Evolutionary conservation across 2,329 filamentous ascomycete species (phyloP).

Genomic region (Fusarium tricinctum): DNA sequence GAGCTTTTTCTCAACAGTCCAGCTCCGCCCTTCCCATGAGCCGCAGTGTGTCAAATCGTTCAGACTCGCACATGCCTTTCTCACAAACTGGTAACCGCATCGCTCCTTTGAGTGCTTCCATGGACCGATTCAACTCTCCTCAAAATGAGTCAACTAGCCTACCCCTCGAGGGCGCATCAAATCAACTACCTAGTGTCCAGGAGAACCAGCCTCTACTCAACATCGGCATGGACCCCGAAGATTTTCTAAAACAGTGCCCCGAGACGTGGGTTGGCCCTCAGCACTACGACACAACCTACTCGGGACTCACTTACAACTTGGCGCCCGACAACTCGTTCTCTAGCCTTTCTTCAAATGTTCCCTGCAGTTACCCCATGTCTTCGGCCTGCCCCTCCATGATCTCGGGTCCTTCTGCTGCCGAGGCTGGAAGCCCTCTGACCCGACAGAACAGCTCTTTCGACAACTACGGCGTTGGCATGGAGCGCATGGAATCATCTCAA

Average conservation of each 20-base stretch:
- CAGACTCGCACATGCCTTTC: constrained; percentile 58
- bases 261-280: constrained; percentile 40
- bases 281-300: constrained; percentile 41
- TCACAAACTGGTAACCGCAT: constrained; percentile 52
- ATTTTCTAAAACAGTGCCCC: constrained; percentile 55
- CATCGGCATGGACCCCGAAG: constrained; percentile 57
- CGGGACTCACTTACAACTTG: constrained; percentile 30
- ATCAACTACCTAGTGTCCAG: constrained; percentile 55
- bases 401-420: constrained; percentile 57
- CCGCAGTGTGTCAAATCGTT: constrained; percentile 60
- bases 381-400: constrained; percentile 61
- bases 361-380: constrained; percentile 49
- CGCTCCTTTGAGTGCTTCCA: constrained; percentile 50
- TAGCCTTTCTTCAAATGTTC: constrained; percentile 38
- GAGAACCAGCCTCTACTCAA: constrained; percentile 52
- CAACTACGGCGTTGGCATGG: constrained; percentile 54
- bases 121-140: constrained; percentile 52
- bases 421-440: constrained; percentile 58
- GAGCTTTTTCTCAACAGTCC: constrained; percentile 51
- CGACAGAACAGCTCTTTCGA: constrained; percentile 60
- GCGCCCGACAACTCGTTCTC: constrained; percentile 37
- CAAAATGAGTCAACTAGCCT: constrained; percentile 52
- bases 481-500: constrained; percentile 56
- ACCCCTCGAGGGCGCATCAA: constrained; percentile 41
- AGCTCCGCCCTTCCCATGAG: constrained; percentile 58